Conservation (phyloP, 257 asterid species). For the Asclepias syriaca region DNA sequence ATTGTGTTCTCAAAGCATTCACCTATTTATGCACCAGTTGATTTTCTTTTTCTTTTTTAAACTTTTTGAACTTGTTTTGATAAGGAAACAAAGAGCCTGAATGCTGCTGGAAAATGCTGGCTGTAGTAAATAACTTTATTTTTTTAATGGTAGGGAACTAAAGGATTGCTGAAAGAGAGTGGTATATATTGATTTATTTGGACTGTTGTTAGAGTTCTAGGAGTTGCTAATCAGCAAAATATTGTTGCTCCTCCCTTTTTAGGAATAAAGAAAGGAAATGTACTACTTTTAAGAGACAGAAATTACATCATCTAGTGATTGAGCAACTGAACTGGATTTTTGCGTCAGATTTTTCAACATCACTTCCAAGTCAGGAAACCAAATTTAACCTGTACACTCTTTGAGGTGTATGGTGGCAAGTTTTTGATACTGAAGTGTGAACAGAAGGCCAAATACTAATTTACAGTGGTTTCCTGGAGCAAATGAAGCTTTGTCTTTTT, state of each 20-base stretch:
- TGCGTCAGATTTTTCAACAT: neutral
- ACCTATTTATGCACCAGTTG: neutral
- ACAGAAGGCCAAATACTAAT: neutral
- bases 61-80: neutral
- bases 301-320: neutral
- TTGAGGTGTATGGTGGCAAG: neutral
- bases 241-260: neutral
- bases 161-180: neutral
- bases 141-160: neutral
- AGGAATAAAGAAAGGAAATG: neutral
- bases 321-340: neutral
- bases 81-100: neutral
- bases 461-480: neutral
- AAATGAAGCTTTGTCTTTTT: neutral
- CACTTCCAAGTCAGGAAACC: neutral
- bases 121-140: neutral
- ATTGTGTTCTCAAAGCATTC: neutral
- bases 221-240: neutral
- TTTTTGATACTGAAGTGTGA: neutral
- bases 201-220: neutral
- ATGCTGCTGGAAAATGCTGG: neutral
- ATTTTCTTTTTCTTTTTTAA: neutral
- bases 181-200: neutral
- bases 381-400: neutral
- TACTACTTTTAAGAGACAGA: neutral